A percentile compares a stretch with the other conserved stretches of the same genome.
Conservation (phyloP, 2,329 filamentous ascomycete species). For the Plectosphaerella cucumerina region DNA sequence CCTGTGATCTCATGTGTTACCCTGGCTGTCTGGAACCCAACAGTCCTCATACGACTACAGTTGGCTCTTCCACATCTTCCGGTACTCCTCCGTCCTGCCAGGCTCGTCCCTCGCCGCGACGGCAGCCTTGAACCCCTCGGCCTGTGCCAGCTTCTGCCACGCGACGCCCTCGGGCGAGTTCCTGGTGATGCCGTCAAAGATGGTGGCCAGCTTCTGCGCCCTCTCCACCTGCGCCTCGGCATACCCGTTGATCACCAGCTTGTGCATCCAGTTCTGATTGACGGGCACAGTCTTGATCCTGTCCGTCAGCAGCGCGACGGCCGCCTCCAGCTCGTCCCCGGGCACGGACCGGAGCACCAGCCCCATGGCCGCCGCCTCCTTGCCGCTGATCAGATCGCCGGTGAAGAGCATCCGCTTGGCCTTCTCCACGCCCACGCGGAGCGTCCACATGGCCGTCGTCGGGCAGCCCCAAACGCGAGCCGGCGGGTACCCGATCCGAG, state of each 20-base stretch:
- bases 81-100: slow-evolving; percentile 4
- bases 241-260: slow-evolving; percentile 9
- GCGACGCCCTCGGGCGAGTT: slow-evolving; percentile 11
- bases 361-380: slow-evolving; percentile 10
- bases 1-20: no score
- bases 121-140: slow-evolving; percentile 8
- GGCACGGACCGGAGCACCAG: slow-evolving; percentile 11
- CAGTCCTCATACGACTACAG: not conserved
- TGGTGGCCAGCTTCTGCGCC: slow-evolving; percentile 8
- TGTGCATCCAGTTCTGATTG: slow-evolving; percentile 12
- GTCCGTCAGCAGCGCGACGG: slow-evolving; percentile 6
- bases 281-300: slow-evolving; percentile 10
- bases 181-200: slow-evolving; percentile 12
- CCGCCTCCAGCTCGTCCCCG: slow-evolving; percentile 6
- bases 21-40: no score
- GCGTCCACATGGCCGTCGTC: slow-evolving; percentile 11
- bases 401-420: slow-evolving; percentile 11
- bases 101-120: slow-evolving; percentile 6
- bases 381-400: slow-evolving; percentile 9
- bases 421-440: slow-evolving; percentile 8
- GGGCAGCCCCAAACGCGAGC: slow-evolving; percentile 10
- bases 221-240: slow-evolving; percentile 7
- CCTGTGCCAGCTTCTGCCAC: slow-evolving; percentile 6
- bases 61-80: not conserved
- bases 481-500: slow-evolving; percentile 10